These are phyloP conservation scores for Cordyceps militaris DNA, from an alignment of 2,329 filamentous ascomycete genomes.

Conservation along the genomic window DNA sequence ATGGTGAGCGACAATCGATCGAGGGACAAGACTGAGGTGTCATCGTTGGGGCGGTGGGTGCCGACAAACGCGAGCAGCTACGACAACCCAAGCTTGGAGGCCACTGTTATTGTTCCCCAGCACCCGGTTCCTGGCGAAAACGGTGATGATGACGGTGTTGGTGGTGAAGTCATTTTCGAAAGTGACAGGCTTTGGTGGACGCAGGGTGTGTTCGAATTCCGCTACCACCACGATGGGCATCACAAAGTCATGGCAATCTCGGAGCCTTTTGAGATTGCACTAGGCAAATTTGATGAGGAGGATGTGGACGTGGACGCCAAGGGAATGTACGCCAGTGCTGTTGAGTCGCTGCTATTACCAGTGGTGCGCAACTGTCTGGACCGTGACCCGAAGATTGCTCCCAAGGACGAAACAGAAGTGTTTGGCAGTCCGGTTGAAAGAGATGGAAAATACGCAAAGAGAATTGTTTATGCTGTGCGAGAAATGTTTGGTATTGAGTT, in stretches of 20 bases:
- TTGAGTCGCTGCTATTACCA: constrained; percentile 72
- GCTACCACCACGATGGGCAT: constrained; percentile 89
- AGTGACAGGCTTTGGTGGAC: constrained; percentile 98
- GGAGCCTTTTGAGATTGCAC: constrained; percentile 83
- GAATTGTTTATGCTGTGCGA: constrained; percentile 88
- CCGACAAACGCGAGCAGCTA: constrained; percentile 71
- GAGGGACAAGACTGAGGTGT: constrained; percentile 73
- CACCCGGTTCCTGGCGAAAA: constrained; percentile 47
- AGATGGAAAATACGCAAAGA: constrained; percentile 79
- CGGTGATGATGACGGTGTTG: constrained; percentile 52
- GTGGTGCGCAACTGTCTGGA: constrained; percentile 90
- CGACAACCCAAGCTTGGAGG: constrained; percentile 67
- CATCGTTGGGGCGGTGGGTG: constrained; percentile 83
- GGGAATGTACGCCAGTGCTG: constrained; percentile 56
- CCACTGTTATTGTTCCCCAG: constrained; percentile 67
- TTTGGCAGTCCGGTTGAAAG: constrained; percentile 83
- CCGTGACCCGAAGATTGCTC: constrained; percentile 83
- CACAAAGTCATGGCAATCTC: constrained; percentile 94
- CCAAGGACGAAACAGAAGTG: constrained; percentile 66
- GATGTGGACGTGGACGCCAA: constrained; percentile 56
- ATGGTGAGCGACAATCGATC: constrained; percentile 91
- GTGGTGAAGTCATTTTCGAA: constrained; percentile 78
- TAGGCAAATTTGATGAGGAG: constrained; percentile 71
- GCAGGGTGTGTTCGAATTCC: constrained; percentile 90
- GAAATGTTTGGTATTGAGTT: constrained; percentile 98